Percentiles rank a stretch among this genome's conserved stretches.
Evolutionary conservation across 148 eudicot genomes (phyloP).

Genomic region (Rhododendron ovatum): DNA sequence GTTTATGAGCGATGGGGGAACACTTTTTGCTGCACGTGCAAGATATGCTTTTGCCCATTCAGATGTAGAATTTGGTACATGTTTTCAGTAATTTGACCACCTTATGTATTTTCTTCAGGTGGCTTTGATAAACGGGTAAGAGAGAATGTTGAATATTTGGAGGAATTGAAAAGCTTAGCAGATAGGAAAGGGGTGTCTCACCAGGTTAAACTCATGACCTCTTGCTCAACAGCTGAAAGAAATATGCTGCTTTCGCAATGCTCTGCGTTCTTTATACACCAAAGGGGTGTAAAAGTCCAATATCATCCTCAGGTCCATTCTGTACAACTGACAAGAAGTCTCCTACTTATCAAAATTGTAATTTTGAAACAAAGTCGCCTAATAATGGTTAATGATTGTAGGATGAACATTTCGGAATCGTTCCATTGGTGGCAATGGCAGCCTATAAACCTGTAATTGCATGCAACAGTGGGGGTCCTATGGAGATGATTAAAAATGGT

Average conservation of each 20-base stretch:
- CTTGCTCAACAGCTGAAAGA: slow-evolving; percentile 83
- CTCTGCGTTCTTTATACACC: slow-evolving; percentile 88
- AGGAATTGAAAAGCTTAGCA: slow-evolving; percentile 66
- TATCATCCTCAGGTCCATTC: no score
- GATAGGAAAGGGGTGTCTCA: slow-evolving; percentile 63
- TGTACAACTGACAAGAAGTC: no score
- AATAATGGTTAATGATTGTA: slow-evolving; percentile 10
- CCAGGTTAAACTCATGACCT: slow-evolving; percentile 61
- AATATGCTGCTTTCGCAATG: slow-evolving; percentile 72
- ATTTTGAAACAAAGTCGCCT: neutral
- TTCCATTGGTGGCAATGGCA: slow-evolving; percentile 97
- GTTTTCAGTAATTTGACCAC: neutral
- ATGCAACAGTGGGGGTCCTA: slow-evolving; percentile 90
- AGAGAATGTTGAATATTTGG: slow-evolving; percentile 83
- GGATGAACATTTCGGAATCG: slow-evolving; percentile 96
- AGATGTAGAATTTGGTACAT: no score
- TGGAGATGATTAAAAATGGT: slow-evolving; percentile 47
- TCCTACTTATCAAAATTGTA: neutral
- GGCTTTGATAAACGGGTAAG: slow-evolving; percentile 35
- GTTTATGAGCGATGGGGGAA: no score
- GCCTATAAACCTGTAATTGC: slow-evolving; percentile 84
- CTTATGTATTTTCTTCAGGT: no score
- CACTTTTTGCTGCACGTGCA: no score
- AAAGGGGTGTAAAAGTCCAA: slow-evolving; percentile 34
- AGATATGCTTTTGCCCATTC: no score